Evolutionary conservation across 2,329 filamentous ascomycete genomes (phyloP).

Genomic region (Claviceps paspali): DNA sequence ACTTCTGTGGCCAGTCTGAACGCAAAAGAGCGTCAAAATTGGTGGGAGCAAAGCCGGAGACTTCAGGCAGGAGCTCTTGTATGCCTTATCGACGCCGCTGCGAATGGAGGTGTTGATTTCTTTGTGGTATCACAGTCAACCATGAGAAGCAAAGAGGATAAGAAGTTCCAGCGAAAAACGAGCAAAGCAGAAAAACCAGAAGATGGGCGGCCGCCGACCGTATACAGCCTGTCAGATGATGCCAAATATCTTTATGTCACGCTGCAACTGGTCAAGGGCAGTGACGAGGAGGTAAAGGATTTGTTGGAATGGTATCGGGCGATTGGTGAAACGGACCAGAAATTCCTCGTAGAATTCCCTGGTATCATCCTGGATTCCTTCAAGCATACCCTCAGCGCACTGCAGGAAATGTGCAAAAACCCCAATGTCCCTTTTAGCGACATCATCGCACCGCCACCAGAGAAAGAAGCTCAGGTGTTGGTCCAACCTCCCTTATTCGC

Average conservation of each 20-base stretch:
- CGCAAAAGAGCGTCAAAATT: conserved; percentile 22
- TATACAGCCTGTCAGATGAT: conserved; percentile 18
- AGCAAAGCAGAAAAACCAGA: conserved; percentile 3
- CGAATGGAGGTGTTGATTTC: conserved; percentile 25
- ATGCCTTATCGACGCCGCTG: conserved; percentile 28
- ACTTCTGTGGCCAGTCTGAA: conserved; percentile 10
- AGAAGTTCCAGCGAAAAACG: conserved; percentile 8
- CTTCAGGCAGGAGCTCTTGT: conserved; percentile 33
- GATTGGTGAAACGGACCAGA: conserved; percentile 5
- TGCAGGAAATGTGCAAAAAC: conserved; percentile 35
- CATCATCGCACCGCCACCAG: conserved; percentile 23
- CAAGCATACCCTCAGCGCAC: conserved; percentile 35
- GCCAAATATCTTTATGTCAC: conserved; percentile 15
- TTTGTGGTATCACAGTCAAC: conserved; percentile 20
- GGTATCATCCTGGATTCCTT: conserved; percentile 44
- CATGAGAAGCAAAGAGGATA: conserved; percentile 7
- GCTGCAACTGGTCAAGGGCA: conserved; percentile 14
- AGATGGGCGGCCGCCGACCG: background rate
- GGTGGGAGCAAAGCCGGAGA: conserved; percentile 35
- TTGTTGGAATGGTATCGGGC: conserved; percentile 16
- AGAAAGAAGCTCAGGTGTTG: conserved; percentile 8
- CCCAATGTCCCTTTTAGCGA: conserved; percentile 33
- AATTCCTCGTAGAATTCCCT: conserved; percentile 43
- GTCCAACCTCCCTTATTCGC: conserved; percentile 37
- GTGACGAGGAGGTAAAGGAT: conserved; percentile 8